Conservation (phyloP, 306 rosid species). For the Pueraria montana region DNA sequence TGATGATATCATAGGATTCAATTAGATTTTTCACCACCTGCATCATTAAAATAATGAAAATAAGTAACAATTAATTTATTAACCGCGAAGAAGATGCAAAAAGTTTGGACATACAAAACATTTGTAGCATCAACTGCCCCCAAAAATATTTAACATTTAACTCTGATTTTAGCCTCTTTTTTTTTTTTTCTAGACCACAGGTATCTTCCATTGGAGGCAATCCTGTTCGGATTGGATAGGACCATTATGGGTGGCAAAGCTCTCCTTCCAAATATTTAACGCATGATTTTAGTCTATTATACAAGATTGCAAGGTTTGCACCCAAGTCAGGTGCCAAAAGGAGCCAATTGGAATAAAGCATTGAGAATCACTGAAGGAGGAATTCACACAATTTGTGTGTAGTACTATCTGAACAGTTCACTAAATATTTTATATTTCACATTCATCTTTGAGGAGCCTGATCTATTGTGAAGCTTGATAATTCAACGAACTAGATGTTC, state of each 20-base stretch:
- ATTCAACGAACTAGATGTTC: slow-evolving; percentile 2
- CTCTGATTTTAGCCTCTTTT: too few species aligned
- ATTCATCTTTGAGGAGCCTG: slow-evolving; percentile 11
- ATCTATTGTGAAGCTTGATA: slow-evolving; percentile 1
- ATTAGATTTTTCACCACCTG: slow-evolving; percentile 87
- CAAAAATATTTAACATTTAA: too few species aligned
- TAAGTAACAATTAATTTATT: slow-evolving; percentile 10
- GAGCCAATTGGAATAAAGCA: slow-evolving; percentile 29
- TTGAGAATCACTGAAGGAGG: background rate
- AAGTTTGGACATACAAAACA: slow-evolving; percentile 7
- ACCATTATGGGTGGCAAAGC: too few species aligned
- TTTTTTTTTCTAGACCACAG: too few species aligned
- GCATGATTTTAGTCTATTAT: background rate
- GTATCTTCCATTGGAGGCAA: too few species aligned
- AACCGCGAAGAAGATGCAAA: background rate
- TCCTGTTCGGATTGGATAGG: too few species aligned
- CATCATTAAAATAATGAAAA: slow-evolving; percentile 38
- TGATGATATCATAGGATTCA: slow-evolving; percentile 63
- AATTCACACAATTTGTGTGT: background rate
- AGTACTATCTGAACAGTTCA: background rate
- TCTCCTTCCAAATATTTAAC: too few species aligned
- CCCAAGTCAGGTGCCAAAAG: background rate
- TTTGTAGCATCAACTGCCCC: slow-evolving; percentile 16
- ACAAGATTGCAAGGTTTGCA: slow-evolving; percentile 19
- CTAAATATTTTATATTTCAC: background rate